These are phyloP conservation scores for Zymoseptoria passerinii DNA, from an alignment of 2,329 filamentous ascomycete species.

Conservation along the genomic window DNA sequence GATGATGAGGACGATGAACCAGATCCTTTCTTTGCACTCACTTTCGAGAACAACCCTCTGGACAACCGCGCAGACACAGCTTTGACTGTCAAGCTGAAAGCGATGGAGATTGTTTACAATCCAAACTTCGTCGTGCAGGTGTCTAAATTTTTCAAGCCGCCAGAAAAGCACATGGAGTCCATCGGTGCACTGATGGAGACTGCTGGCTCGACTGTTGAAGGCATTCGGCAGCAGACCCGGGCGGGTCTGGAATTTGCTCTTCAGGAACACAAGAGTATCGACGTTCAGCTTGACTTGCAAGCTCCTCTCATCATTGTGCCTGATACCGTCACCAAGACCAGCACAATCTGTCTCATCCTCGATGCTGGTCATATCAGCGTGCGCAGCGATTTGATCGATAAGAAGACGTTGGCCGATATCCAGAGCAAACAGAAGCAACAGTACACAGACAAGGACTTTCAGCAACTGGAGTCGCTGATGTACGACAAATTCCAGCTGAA, in stretches of 20 bases:
- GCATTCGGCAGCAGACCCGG: constrained; percentile 86
- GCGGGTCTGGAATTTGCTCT: constrained; percentile 93
- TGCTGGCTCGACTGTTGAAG: constrained; percentile 90
- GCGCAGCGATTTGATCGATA: constrained; percentile 86
- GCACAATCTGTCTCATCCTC: constrained; percentile 81
- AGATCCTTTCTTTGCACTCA: constrained; percentile 84
- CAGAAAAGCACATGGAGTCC: constrained; percentile 96
- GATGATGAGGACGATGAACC: constrained; percentile 41
- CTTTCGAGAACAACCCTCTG: constrained; percentile 90
- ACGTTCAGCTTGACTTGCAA: constrained; percentile 89
- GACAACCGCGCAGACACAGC: constrained; percentile 88
- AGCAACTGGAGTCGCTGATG: constrained; percentile 82
- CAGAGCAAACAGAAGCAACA: constrained; percentile 82
- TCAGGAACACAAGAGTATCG: constrained; percentile 96
- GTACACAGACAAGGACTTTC: constrained; percentile 83
- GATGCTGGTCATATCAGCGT: constrained; percentile 95
- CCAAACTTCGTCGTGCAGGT: constrained; percentile 86
- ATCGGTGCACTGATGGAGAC: constrained; percentile 93
- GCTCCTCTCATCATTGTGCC: constrained; percentile 94
- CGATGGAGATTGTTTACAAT: constrained; percentile 96
- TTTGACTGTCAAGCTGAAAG: constrained; percentile 83
- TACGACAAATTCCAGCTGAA: constrained; percentile 96
- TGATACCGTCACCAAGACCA: constrained; percentile 75
- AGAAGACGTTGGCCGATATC: constrained; percentile 79
- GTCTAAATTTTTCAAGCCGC: constrained; percentile 91